Conservation (phyloP, 495 filamentous ascomycete species). For the Corynascus novoguineensis region DNA sequence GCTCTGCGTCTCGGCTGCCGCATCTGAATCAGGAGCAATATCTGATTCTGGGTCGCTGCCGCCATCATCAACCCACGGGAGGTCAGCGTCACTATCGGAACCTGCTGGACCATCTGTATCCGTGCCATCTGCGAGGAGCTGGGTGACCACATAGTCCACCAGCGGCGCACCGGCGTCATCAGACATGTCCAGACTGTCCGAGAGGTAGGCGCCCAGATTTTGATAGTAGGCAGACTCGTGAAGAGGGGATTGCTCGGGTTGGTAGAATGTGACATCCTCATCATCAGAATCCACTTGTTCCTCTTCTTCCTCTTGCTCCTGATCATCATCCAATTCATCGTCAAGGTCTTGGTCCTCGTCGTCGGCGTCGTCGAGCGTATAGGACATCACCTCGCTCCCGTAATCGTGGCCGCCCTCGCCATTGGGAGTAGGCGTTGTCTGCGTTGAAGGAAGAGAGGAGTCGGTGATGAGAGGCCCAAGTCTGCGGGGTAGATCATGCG, state of each 20-base stretch:
- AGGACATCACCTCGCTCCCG: background rate
- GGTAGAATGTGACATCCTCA: constrained; percentile 16
- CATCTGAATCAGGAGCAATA: too few species aligned
- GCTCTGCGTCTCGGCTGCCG: constrained; percentile 3
- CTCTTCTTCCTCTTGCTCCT: constrained; percentile 20
- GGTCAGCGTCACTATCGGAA: background rate
- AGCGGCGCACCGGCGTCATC: constrained; percentile 1
- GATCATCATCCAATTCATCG: constrained; percentile 15
- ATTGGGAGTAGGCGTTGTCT: background rate
- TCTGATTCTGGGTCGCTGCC: background rate
- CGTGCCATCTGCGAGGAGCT: constrained; percentile 22
- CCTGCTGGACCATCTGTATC: constrained; percentile 14
- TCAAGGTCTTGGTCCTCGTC: background rate
- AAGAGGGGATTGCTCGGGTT: constrained; percentile 5
- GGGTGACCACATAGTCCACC: constrained; percentile 2
- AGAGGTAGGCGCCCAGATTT: constrained; percentile 16
- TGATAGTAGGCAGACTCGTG: constrained; percentile 7
- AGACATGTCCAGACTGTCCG: constrained; percentile 16
- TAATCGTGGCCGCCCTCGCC: constrained; percentile 2
- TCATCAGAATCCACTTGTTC: background rate
- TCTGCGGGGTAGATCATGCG: constrained; percentile 5
- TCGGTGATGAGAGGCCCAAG: constrained; percentile 3
- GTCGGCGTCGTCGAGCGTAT: background rate
- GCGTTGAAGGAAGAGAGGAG: background rate
- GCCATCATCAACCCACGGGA: background rate